A percentile compares a stretch with the other conserved stretches of the same genome.
Evolutionary conservation across 352 stramenopile species (phyloP).

Genomic region (Phytophthora litchii): DNA sequence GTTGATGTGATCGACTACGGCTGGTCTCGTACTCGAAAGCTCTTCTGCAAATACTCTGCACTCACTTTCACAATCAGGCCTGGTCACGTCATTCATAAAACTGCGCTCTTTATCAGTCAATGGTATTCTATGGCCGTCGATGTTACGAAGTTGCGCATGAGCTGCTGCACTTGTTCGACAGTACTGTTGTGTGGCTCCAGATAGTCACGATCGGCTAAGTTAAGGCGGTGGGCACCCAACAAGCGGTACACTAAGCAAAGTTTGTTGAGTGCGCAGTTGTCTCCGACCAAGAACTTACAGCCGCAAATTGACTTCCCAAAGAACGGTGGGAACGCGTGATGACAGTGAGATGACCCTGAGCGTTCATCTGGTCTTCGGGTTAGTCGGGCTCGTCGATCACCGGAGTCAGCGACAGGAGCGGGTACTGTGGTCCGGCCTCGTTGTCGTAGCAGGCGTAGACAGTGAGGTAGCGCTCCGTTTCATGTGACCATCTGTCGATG

Average conservation of each 20-base stretch:
- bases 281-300: constrained; percentile 12
- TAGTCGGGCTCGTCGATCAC: constrained; percentile 16
- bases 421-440: constrained; percentile 10
- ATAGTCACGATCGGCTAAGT: constrained; percentile 17
- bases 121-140: not conserved
- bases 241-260: not conserved
- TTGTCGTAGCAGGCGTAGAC: constrained; percentile 4
- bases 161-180: no score
- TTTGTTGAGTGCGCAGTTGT: constrained; percentile 12
- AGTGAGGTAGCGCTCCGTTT: constrained; percentile 2
- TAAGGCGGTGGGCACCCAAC: constrained; percentile 4
- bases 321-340: not conserved
- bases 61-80: no score
- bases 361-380: constrained; percentile 22
- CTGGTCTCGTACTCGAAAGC: no score
- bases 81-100: not conserved
- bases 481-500: constrained; percentile 1
- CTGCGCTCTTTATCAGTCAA: not conserved
- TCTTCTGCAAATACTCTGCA: no score
- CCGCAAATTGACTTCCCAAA: constrained; percentile 1
- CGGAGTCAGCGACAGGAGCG: constrained; percentile 12
- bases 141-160: not conserved
- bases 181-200: constrained; percentile 1
- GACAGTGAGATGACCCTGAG: not conserved
- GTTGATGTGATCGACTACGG: no score